Percentiles rank a stretch among this genome's conserved stretches.
phyloP scores from a whole-genome alignment of 148 eudicot genomes.

The Heliamphora exappendiculata region DNA sequence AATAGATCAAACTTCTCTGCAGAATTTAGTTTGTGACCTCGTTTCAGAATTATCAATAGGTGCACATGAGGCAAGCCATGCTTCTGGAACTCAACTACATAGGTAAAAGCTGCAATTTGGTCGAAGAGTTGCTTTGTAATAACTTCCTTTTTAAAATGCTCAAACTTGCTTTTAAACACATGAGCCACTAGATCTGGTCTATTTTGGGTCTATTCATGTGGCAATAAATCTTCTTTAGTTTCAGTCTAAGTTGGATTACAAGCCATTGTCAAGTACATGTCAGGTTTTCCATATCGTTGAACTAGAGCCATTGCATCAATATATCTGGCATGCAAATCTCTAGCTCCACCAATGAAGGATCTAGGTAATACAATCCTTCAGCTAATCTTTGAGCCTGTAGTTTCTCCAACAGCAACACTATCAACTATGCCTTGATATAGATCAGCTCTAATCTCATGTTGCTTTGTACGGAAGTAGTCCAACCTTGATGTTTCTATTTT shows the following conservation, averaged over 20 bases:
- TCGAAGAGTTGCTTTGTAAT: constrained; percentile 10
- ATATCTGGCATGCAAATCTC: constrained; percentile 19
- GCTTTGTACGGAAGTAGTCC: neutral
- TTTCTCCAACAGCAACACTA: neutral
- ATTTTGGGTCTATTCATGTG: constrained; percentile 17
- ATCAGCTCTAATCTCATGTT: neutral
- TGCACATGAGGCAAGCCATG: constrained; percentile 7
- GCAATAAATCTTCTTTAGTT: neutral
- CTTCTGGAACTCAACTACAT: constrained; percentile 26
- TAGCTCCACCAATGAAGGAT: constrained; percentile 24
- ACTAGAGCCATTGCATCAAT: constrained; percentile 21
- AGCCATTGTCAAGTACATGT: neutral
- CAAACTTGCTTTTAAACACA: constrained; percentile 13
- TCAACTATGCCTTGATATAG: constrained; percentile 21
- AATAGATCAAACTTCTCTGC: neutral
- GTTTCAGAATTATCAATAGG: neutral
- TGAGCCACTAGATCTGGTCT: constrained; percentile 13
- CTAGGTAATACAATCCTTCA: constrained; percentile 6
- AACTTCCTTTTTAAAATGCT: constrained; percentile 1
- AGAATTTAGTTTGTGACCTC: neutral
- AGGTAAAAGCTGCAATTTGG: neutral
- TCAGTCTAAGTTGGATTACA: constrained; percentile 22
- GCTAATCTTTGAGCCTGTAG: constrained; percentile 2
- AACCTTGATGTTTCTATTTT: neutral
- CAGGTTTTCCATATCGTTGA: constrained; percentile 18